Percentiles rank a stretch among this genome's conserved stretches.
These are phyloP conservation scores for Fusarium xyrophilum DNA, from an alignment of 2,329 filamentous ascomycete species.

Conservation along the genomic window DNA sequence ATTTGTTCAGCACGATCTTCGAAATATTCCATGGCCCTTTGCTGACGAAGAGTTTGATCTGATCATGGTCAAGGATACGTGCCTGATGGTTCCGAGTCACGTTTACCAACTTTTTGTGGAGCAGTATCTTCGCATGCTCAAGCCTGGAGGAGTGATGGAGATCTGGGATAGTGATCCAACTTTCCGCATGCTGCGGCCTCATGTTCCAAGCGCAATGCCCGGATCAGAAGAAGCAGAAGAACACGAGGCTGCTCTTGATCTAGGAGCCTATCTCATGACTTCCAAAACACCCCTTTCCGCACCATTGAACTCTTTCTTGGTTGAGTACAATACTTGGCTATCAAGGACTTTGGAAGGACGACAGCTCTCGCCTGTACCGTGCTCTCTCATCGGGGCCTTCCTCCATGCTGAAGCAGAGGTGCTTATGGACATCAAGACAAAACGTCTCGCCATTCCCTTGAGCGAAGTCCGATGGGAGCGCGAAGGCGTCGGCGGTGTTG, in stretches of 20 bases:
- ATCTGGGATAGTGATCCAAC: constrained; percentile 90
- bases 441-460: constrained; percentile 84
- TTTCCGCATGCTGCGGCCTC: constrained; percentile 81
- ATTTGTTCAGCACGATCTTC: constrained; percentile 87
- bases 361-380: constrained; percentile 76
- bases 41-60: constrained; percentile 82
- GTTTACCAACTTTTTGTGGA: constrained; percentile 65
- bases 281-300: constrained; percentile 82
- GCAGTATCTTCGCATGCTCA: constrained; percentile 79
- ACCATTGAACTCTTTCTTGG: constrained; percentile 80
- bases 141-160: constrained; percentile 80
- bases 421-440: constrained; percentile 72
- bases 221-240: constrained; percentile 55
- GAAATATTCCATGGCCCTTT: constrained; percentile 78
- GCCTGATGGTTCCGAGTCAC: constrained; percentile 67
- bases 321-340: constrained; percentile 85
- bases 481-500: constrained; percentile 70
- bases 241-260: constrained; percentile 69
- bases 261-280: constrained; percentile 83
- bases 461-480: constrained; percentile 88
- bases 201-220: constrained; percentile 63
- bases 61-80: constrained; percentile 86
- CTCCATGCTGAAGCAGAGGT: constrained; percentile 81
- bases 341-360: constrained; percentile 75
- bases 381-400: constrained; percentile 76